Conservation (phyloP, 192 early-diverging fungal species). For the Phycomyces blakesleeanus region DNA sequence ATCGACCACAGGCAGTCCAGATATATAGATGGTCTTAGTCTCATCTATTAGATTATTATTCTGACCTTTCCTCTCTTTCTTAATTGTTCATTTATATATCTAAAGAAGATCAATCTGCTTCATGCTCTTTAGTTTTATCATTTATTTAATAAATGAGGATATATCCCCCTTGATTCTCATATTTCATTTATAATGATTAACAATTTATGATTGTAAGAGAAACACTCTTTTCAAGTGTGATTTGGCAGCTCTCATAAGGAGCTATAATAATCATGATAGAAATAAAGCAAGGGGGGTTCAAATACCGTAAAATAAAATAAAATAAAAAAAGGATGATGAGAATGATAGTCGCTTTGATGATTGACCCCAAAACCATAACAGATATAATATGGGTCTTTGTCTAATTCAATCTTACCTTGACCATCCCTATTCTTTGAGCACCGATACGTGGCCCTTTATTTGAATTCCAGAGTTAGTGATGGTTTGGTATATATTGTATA, state of each 20-base stretch:
- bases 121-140: too few relatives aligned
- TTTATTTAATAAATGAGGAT: too few relatives aligned
- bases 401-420: conserved; percentile 1
- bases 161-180: too few relatives aligned
- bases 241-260: conserved; percentile 8
- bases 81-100: too few relatives aligned
- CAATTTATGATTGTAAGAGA: not conserved
- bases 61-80: too few relatives aligned
- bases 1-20: too few relatives aligned
- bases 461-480: not conserved
- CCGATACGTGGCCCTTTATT: conserved; percentile 7
- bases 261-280: not conserved
- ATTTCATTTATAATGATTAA: not conserved
- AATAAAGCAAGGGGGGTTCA: too few relatives aligned
- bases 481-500: not conserved
- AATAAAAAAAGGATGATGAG: not conserved
- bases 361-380: too few relatives aligned
- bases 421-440: conserved; percentile 14
- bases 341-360: not conserved
- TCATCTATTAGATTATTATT: too few relatives aligned
- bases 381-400: too few relatives aligned
- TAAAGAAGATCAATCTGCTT: too few relatives aligned
- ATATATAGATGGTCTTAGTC: too few relatives aligned
- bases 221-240: not conserved
- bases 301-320: not conserved